Evolutionary conservation across 371 early-diverging fungal species (phyloP).

Genomic region (Sporodiniella umbellata): DNA sequence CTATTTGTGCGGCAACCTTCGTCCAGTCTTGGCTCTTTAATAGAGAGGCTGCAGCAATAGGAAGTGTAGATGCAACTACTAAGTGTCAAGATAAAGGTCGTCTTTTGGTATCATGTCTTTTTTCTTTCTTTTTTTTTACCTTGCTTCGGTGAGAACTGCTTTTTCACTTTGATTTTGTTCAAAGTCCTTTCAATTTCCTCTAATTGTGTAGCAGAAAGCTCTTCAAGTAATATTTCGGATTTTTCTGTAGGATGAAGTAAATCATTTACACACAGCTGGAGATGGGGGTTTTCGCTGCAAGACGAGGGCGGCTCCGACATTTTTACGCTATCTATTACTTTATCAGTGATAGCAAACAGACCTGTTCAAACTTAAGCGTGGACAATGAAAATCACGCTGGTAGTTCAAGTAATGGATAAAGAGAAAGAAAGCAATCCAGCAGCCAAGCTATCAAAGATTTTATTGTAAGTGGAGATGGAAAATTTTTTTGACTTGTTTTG

Average conservation of each 20-base stretch:
- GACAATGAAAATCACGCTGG: not conserved
- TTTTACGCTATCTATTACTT: not conserved
- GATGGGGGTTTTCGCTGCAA: constrained; percentile 7
- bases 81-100: not conserved
- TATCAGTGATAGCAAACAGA: not conserved
- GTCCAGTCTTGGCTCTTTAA: constrained; percentile 21
- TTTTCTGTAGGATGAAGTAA: constrained; percentile 28
- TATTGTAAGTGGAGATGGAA: constrained; percentile 4
- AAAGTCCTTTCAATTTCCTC: constrained; percentile 27
- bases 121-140: constrained; percentile 6
- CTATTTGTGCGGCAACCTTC: constrained; percentile 23
- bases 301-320: not conserved
- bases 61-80: constrained; percentile 2
- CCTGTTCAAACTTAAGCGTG: not conserved
- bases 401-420: not conserved
- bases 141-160: constrained; percentile 11
- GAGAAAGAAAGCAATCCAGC: not conserved
- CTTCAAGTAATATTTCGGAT: constrained; percentile 23
- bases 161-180: constrained; percentile 19
- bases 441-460: not conserved
- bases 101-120: not conserved
- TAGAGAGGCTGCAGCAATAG: constrained; percentile 4
- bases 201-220: constrained; percentile 20
- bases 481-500: not conserved
- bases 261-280: constrained; percentile 27